phyloP scores from a whole-genome alignment of 2,329 filamentous ascomycete genomes.

The Hypoxylon sp. region DNA sequence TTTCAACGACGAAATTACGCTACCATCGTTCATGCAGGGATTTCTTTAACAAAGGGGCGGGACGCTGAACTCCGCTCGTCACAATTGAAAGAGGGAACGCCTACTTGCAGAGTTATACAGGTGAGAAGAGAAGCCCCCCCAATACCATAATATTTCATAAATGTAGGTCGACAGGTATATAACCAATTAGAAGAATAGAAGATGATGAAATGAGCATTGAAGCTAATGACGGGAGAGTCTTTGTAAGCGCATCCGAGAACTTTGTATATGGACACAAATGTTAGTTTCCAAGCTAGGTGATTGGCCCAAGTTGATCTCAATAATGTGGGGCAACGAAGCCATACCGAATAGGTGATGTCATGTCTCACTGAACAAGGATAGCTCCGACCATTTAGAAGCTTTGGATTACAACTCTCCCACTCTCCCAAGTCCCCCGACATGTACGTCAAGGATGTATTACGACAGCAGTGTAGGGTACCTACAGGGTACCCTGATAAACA shows the following conservation, averaged over 20 bases:
- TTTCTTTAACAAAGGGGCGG: conserved; percentile 8
- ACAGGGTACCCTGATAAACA: neutral
- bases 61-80: too few species aligned
- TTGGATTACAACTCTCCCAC: conserved; percentile 48
- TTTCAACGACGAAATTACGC: conserved; percentile 18
- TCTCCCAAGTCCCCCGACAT: too few species aligned
- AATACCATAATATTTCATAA: too few species aligned
- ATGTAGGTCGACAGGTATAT: too few species aligned
- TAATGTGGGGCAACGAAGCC: conserved; percentile 13
- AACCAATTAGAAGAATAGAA: conserved; percentile 11
- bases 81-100: too few species aligned
- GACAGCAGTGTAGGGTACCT: conserved; percentile 25
- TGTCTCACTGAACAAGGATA: conserved; percentile 29
- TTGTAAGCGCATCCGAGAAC: neutral
- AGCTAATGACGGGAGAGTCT: neutral
- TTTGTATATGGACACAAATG: neutral
- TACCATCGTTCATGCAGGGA: conserved; percentile 24
- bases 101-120: too few species aligned
- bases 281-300: conserved; percentile 10
- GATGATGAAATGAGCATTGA: conserved; percentile 1
- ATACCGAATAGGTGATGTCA: conserved; percentile 48
- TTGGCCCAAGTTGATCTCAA: conserved; percentile 23
- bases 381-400: conserved; percentile 49
- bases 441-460: conserved; percentile 37
- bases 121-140: too few species aligned